A percentile compares a stretch with the other conserved stretches of the same genome.
phyloP scores from a whole-genome alignment of 2,329 filamentous ascomycete genomes.

The Blumeria graminis region DNA sequence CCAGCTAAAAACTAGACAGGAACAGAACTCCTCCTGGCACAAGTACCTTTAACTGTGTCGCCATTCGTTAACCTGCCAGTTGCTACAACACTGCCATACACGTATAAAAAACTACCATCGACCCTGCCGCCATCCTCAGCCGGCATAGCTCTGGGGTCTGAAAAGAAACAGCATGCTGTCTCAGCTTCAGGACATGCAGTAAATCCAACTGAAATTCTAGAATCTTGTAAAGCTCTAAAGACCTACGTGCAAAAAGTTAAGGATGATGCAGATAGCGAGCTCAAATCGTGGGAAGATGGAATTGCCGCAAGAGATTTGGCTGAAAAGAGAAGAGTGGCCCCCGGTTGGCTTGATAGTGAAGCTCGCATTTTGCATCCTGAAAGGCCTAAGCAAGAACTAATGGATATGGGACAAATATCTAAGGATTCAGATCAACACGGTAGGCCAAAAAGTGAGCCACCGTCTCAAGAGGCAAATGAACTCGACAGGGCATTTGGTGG shows the following conservation, averaged over 20 bases:
- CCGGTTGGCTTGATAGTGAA: constrained; percentile 60
- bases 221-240: constrained; percentile 56
- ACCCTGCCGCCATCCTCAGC: constrained; percentile 54
- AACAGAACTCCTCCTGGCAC: constrained; percentile 39
- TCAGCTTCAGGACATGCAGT: constrained; percentile 60
- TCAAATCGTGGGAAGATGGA: constrained; percentile 45
- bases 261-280: constrained; percentile 38
- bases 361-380: constrained; percentile 44
- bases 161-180: constrained; percentile 49
- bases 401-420: background rate
- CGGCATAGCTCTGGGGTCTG: constrained; percentile 20
- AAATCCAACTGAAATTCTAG: constrained; percentile 65
- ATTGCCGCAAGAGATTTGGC: constrained; percentile 42
- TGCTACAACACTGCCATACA: constrained; percentile 80
- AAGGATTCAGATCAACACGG: constrained; percentile 8
- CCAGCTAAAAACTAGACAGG: too few relatives aligned
- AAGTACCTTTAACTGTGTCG: constrained; percentile 80
- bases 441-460: constrained; percentile 2
- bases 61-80: constrained; percentile 81
- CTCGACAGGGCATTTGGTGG: constrained; percentile 28
- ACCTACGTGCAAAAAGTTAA: constrained; percentile 48
- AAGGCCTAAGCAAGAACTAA: constrained; percentile 13
- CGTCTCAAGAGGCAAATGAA: constrained; percentile 22
- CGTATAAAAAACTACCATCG: constrained; percentile 74
- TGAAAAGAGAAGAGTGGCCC: constrained; percentile 57